Base-by-base conservation (phyloP, 345 rosid genomes). In the Melastoma malabathricum region DNA sequence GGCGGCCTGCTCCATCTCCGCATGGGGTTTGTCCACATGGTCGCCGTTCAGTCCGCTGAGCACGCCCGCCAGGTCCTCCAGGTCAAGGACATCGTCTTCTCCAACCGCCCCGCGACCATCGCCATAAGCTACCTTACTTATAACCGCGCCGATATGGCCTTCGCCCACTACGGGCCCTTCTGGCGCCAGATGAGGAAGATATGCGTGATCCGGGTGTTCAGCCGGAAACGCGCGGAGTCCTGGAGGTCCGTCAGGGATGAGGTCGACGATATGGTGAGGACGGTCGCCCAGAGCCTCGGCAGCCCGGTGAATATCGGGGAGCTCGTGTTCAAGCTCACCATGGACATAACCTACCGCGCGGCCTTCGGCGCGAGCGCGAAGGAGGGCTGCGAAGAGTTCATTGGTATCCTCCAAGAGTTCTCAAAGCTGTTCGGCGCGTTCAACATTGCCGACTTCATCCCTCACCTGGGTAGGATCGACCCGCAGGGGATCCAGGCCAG, bases 141-240 rank as follows among this genome's bases (percentile, higher is more conserved):
- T 23, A 66, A 81, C 23, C 78, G 97, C 3, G 86, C 90, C 1
- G 96, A 89, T 64, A 86, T 89, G 94, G 94, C 97, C 7, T 89
- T 89, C 47, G 96, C 96, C 4, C 77, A 89, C 69, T 86, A 86
- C 64, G 96, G 96, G 2, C 96, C 97, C 2, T 71, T 86, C 46
- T 86, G 96, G 96, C 77, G 94, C 20, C 96, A 89, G 63, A 86
- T 86, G 94, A 70, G 96, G 1, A 89, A 86, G 68, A 64, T 89
- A n/a, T 79, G 88, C 34, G 88, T 81, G 8, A 67, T 83, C 78
- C 83, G 78, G 65, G 80, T 89, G 3, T 86, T 86, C 48, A 89
- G 97, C 54, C 74, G 88, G n/a, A 83, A 66, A 67, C 64, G 94
- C 47, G 83, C 82, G 2, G 94, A 83, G 65, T 89, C 96, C 0